Conservation (phyloP, 2,329 filamentous ascomycete species). For the Ophiostoma himal-ulmi region DNA sequence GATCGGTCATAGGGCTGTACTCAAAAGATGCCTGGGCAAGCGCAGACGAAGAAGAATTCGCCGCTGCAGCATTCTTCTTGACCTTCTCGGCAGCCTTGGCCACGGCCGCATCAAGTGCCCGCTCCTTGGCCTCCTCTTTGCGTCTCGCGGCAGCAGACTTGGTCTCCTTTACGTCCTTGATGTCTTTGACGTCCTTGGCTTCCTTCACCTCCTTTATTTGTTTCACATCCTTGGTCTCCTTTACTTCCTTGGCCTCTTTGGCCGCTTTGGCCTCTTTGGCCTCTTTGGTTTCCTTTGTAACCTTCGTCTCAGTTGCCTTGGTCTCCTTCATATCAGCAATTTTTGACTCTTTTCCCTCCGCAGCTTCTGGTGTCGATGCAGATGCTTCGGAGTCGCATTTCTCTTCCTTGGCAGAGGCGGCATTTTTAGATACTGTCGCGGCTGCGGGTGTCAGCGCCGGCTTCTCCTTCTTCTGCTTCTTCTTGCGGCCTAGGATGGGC, state of each 20-base stretch:
- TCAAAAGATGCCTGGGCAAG: background rate
- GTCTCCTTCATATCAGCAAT: slow-evolving; percentile 25
- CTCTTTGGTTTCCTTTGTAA: slow-evolving; percentile 23
- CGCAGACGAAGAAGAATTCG: background rate
- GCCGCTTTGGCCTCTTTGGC: slow-evolving; percentile 28
- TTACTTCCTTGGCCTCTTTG: slow-evolving; percentile 28
- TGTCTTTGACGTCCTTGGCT: slow-evolving; percentile 21
- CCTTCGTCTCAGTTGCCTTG: slow-evolving; percentile 19
- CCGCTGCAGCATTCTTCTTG: slow-evolving; percentile 11
- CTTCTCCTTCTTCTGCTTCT: slow-evolving; percentile 77
- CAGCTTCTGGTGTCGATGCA: background rate
- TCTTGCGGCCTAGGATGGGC: slow-evolving; percentile 73
- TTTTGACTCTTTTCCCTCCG: slow-evolving; percentile 24
- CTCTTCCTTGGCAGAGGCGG: background rate
- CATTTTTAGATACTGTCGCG: background rate
- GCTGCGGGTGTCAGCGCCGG: slow-evolving; percentile 29
- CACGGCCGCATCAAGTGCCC: slow-evolving; percentile 8
- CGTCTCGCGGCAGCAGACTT: slow-evolving; percentile 11
- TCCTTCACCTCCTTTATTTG: background rate
- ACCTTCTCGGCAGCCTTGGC: slow-evolving; percentile 15
- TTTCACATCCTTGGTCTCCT: slow-evolving; percentile 20
- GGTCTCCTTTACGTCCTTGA: slow-evolving; percentile 13
- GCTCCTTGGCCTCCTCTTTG: slow-evolving; percentile 18
- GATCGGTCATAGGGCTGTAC: background rate
- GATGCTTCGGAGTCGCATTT: background rate